Evolutionary conservation across 495 filamentous ascomycete genomes (phyloP).

Genomic region (Chaetomidium leptoderma): DNA sequence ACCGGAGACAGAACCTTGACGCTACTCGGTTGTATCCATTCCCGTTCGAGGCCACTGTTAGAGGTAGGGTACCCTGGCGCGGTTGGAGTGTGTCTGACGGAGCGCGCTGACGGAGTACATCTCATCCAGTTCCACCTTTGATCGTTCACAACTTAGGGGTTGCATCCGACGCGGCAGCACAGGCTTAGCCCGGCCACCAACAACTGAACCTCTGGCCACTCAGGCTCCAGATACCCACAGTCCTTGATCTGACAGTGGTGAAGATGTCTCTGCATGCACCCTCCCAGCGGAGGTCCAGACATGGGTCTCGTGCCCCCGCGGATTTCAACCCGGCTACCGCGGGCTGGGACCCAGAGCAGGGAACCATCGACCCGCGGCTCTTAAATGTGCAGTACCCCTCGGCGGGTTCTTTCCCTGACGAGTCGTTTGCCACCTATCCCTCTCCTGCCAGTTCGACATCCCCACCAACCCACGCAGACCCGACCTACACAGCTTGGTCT

Average conservation of each 20-base stretch:
- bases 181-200: not conserved
- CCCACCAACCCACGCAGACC: not conserved
- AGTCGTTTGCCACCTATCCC: not conserved
- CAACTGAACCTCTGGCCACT: not conserved
- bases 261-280: slow-evolving; percentile 7
- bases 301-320: not conserved
- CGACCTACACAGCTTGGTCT: not conserved
- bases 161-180: not conserved
- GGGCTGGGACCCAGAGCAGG: slow-evolving; percentile 9
- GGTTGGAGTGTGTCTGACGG: not conserved
- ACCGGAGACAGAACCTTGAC: too few species aligned
- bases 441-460: not conserved
- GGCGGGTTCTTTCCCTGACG: not conserved
- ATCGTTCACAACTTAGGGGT: not conserved
- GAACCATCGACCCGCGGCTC: slow-evolving; percentile 12
- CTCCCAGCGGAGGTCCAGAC: not conserved
- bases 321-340: not conserved
- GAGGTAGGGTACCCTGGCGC: not conserved
- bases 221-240: not conserved
- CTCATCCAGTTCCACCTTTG: not conserved
- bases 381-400: not conserved
- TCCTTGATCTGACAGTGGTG: not conserved
- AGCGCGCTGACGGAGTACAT: not conserved
- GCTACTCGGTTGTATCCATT: too few species aligned
- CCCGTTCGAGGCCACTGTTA: too few species aligned